These are phyloP conservation scores for Maudiozyma bulderi DNA, from an alignment of 805 yeast species.

Conservation along the genomic window DNA sequence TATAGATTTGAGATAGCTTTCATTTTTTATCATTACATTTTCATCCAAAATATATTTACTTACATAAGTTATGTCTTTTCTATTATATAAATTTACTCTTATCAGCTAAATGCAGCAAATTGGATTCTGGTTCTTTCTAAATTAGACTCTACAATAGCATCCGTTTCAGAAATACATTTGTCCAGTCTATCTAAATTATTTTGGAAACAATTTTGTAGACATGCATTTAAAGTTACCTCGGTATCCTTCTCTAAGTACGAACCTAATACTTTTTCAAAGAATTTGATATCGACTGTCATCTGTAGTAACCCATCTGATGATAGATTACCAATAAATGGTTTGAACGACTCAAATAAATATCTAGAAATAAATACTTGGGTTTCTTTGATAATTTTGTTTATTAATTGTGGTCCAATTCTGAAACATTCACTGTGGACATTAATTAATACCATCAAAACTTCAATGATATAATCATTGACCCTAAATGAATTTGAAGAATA, in stretches of 20 bases:
- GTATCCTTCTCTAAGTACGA: conserved; percentile 25
- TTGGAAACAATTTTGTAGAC: conserved; percentile 27
- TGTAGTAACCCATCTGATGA: conserved; percentile 42
- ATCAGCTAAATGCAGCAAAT: conserved; percentile 26
- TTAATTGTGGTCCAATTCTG: conserved; percentile 38
- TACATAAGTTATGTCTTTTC: too few species aligned
- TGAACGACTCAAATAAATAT: conserved; percentile 30
- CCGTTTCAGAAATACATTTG: conserved; percentile 21
- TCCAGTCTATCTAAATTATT: conserved; percentile 18
- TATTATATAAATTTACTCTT: not conserved
- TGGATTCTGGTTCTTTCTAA: conserved; percentile 23
- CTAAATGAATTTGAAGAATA: conserved; percentile 29
- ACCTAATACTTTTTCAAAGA: conserved; percentile 32
- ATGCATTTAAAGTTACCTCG: conserved; percentile 23
- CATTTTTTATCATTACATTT: too few species aligned
- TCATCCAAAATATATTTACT: too few species aligned
- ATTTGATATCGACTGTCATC: conserved; percentile 44
- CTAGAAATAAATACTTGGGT: conserved; percentile 32
- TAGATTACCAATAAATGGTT: conserved; percentile 37
- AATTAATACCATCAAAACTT: conserved; percentile 39
- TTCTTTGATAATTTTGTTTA: conserved; percentile 37
- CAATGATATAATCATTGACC: conserved; percentile 40
- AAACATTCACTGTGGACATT: conserved; percentile 43
- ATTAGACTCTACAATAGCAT: conserved; percentile 25
- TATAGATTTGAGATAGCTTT: too few species aligned